Conservation (phyloP, 768 basidiomycete genomes). For the Chalciporus chontae region DNA sequence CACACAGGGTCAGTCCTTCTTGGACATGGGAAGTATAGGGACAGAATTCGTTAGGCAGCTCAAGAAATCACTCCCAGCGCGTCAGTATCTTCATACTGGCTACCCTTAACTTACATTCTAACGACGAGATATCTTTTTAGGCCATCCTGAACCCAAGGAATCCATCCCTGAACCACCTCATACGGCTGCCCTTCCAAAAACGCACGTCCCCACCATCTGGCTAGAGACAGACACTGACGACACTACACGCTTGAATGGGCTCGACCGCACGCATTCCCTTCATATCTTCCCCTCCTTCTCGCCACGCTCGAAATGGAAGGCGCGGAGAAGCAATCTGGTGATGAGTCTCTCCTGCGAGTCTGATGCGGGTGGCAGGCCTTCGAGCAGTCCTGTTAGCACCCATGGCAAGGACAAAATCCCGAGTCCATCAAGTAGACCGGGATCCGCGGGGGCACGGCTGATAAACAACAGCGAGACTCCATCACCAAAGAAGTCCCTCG, state of each 20-base stretch:
- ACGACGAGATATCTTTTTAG: slow-evolving; percentile 3
- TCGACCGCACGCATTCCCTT: slow-evolving; percentile 22
- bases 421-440: slow-evolving; percentile 10
- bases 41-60: slow-evolving; percentile 32
- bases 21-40: slow-evolving; percentile 32
- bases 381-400: neutral
- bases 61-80: slow-evolving; percentile 13
- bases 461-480: slow-evolving; percentile 7
- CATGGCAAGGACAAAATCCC: neutral
- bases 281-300: slow-evolving; percentile 20
- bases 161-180: slow-evolving; percentile 21
- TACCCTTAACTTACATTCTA: neutral
- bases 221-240: slow-evolving; percentile 37
- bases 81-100: neutral
- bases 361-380: neutral
- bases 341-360: slow-evolving; percentile 18
- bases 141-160: slow-evolving; percentile 10
- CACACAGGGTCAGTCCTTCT: slow-evolving; percentile 26
- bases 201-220: slow-evolving; percentile 48
- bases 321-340: slow-evolving; percentile 26
- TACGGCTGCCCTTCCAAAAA: slow-evolving; percentile 17
- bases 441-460: slow-evolving; percentile 23
- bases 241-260: slow-evolving; percentile 7
- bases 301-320: neutral
- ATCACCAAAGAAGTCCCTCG: slow-evolving; percentile 14